Conservation (phyloP, 306 rosid species). For the Benincasa hispida region DNA sequence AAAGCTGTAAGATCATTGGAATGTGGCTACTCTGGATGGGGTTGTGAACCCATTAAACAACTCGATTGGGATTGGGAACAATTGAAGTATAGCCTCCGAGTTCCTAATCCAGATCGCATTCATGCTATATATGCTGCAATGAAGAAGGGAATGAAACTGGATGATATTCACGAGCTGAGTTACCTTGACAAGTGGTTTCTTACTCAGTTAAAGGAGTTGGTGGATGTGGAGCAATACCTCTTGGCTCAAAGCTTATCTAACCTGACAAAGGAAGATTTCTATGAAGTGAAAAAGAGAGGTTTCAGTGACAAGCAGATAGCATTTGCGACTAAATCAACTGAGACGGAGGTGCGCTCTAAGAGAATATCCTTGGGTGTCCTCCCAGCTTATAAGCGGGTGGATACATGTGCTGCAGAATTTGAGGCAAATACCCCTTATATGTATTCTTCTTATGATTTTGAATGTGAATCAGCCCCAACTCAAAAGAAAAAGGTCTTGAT, state of each 20-base stretch:
- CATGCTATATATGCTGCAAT: conserved; percentile 88
- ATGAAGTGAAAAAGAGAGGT: conserved; percentile 88
- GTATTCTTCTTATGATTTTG: conserved; percentile 96
- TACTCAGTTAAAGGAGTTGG: conserved; percentile 68
- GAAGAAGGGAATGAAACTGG: conserved; percentile 86
- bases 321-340: conserved; percentile 78
- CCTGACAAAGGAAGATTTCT: conserved; percentile 58
- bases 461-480: conserved; percentile 93
- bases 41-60: conserved; percentile 66
- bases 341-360: conserved; percentile 59
- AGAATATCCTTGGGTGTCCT: conserved; percentile 55
- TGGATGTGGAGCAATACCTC: conserved; percentile 75
- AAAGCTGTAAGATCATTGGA: conserved; percentile 91
- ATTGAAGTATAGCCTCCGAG: conserved; percentile 79
- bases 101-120: conserved; percentile 87
- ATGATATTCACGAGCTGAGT: conserved; percentile 73
- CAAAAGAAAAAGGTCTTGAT: conserved; percentile 70
- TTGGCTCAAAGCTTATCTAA: conserved; percentile 37
- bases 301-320: conserved; percentile 94
- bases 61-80: conserved; percentile 80
- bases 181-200: conserved; percentile 90
- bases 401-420: conserved; percentile 99
- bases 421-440: conserved; percentile 97
- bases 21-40: conserved; percentile 81
- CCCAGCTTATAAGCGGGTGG: conserved; percentile 87